phyloP scores from a whole-genome alignment of 2,329 filamentous ascomycete genomes.

The Xylaria arbuscula region DNA sequence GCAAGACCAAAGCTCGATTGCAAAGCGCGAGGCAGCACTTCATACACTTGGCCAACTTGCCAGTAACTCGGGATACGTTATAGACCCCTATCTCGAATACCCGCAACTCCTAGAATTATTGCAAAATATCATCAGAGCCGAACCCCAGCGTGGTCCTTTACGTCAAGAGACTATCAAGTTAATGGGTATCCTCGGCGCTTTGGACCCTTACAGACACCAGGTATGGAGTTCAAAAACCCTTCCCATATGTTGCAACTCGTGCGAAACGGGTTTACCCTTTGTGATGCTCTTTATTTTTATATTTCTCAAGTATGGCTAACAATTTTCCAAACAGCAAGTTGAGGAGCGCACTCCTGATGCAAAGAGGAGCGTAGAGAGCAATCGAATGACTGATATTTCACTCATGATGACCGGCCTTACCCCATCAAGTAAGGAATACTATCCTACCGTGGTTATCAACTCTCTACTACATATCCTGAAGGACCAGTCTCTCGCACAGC shows the following conservation, averaged over 20 bases:
- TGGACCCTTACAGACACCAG: conserved; percentile 97
- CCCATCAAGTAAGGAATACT: conserved; percentile 97
- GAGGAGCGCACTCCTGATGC: conserved; percentile 88
- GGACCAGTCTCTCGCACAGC: conserved; percentile 87
- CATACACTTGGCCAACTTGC: conserved; percentile 91
- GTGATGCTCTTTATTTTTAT: background rate
- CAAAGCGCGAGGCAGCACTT: conserved; percentile 90
- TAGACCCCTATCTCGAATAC: conserved; percentile 94
- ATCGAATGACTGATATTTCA: conserved; percentile 87
- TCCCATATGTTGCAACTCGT: conserved; percentile 34
- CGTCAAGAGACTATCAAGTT: conserved; percentile 96
- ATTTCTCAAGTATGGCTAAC: conserved; percentile 36
- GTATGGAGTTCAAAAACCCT: conserved; percentile 50
- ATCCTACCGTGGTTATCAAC: conserved; percentile 97
- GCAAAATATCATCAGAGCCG: conserved; percentile 92
- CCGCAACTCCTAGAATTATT: conserved; percentile 92
- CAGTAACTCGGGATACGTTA: conserved; percentile 97
- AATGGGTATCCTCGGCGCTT: conserved; percentile 91
- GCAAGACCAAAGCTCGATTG: conserved; percentile 90
- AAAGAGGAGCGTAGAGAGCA: conserved; percentile 72
- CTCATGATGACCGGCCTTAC: conserved; percentile 98
- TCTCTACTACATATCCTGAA: conserved; percentile 92
- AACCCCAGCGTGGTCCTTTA: conserved; percentile 83
- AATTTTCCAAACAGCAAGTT: conserved; percentile 68
- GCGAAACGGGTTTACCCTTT: conserved; percentile 9